Base-by-base conservation (phyloP, 2,329 filamentous ascomycete genomes). In the Penicillium sp. region DNA sequence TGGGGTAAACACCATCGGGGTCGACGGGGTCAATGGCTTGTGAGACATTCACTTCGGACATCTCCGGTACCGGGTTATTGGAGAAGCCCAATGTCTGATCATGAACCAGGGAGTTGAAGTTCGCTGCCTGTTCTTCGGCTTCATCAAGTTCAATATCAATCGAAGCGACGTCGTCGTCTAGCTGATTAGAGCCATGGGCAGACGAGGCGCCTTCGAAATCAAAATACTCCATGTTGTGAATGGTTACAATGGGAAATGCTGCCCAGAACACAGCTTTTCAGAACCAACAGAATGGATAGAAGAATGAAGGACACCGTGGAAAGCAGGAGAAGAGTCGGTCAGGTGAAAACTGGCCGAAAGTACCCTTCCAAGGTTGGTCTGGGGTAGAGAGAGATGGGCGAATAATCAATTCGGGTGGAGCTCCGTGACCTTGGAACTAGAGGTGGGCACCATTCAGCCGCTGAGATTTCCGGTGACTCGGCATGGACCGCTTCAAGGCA, bases 151-250 rank as follows among this genome's bases (percentile, higher is more conserved):
- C 75, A 50, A 71, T 68, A 35, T 67, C 66, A 60, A 75, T 64
- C 7, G 75, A 79, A 52, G 71, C 73, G 53, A 73, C 65, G 61
- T 78, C 76, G 54, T 77, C 74, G 25, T 75, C 73, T 48, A 67
- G 71, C 29, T 63, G 62, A 31, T 73, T 67, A 29, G 73, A 73
- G 53, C 69, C 71, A 53, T 71, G 64, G 50, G 61, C 61, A 25
- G 64, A 71, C 21, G 77, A 77, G 35, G 78, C 78, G 56, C 76
- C 73, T 59, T 80, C 76, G 59, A 80, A 80, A 59, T 80, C 72
- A 61, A 80, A 80, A 67, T 78, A 80, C 64, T 80, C 78, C 78
- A 80, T 78, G 37, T 45, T 64, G 42, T 23, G 17, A 45, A n/a
- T 12, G 12, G 46, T 21, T 42, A 21, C 25, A 57, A 35, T 35